These are phyloP conservation scores for Brassica hybrid DNA, from an alignment of 441 rosid species.

Conservation along the genomic window DNA sequence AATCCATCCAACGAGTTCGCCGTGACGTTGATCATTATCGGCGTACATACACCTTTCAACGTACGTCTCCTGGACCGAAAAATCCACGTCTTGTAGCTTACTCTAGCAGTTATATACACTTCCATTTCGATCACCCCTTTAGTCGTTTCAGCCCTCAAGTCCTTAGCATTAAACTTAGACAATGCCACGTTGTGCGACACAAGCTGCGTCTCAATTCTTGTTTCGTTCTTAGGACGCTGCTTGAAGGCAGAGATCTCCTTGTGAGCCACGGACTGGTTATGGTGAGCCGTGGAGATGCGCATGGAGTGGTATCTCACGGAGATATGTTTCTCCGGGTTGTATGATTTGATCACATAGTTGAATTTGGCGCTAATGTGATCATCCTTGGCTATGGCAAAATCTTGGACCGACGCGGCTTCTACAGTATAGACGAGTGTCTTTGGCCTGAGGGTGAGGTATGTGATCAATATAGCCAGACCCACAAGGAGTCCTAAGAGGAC, in stretches of 20 bases:
- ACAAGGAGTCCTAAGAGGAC: slow-evolving; percentile 56
- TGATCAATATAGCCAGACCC: slow-evolving; percentile 62
- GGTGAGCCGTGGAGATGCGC: slow-evolving; percentile 54
- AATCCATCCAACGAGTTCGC: slow-evolving; percentile 38
- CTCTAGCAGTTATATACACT: slow-evolving; percentile 57
- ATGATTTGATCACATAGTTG: slow-evolving; percentile 53
- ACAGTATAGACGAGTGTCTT: slow-evolving; percentile 54
- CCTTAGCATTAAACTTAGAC: slow-evolving; percentile 44
- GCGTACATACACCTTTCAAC: slow-evolving; percentile 52
- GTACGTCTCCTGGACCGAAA: slow-evolving; percentile 56
- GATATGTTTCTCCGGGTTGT: slow-evolving; percentile 62
- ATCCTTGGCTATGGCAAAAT: slow-evolving; percentile 52
- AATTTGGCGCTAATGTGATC: slow-evolving; percentile 70
- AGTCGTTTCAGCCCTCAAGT: slow-evolving; percentile 48
- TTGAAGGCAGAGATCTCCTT: slow-evolving; percentile 54
- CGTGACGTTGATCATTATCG: slow-evolving; percentile 53
- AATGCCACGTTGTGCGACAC: slow-evolving; percentile 54
- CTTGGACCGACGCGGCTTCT: slow-evolving; percentile 60
- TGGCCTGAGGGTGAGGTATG: slow-evolving; percentile 72
- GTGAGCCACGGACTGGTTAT: slow-evolving; percentile 65
- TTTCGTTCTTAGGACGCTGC: slow-evolving; percentile 63
- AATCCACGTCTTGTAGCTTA: slow-evolving; percentile 66
- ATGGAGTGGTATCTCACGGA: slow-evolving; percentile 65
- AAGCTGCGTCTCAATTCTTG: slow-evolving; percentile 52
- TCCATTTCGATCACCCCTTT: slow-evolving; percentile 54